Conservation (phyloP, 371 early-diverging fungal genomes). For the Lichtheimia ramosa region DNA sequence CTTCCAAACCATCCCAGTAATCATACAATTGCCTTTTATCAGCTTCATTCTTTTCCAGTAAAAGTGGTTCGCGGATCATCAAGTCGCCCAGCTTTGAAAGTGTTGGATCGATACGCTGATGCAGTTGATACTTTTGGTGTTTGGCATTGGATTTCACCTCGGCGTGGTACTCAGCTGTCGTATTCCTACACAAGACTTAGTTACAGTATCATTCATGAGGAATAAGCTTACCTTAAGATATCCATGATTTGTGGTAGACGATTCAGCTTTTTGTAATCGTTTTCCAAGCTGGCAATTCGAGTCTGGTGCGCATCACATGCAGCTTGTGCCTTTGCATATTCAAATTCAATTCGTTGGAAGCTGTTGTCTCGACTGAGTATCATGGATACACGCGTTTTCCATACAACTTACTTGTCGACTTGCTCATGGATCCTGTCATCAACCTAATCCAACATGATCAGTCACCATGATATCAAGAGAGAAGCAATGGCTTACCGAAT, state of each 20-base stretch:
- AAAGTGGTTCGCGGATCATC: not conserved
- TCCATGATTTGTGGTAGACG: constrained; percentile 9
- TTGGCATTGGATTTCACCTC: too few species aligned
- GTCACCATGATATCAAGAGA: too few species aligned
- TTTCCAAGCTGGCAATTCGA: constrained; percentile 2
- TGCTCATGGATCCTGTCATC: not conserved
- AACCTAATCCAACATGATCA: not conserved
- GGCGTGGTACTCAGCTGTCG: too few species aligned
- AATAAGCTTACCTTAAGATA: constrained; percentile 3
- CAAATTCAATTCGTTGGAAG: constrained; percentile 1
- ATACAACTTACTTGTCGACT: not conserved
- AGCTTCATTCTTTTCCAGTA: not conserved
- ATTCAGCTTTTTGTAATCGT: constrained; percentile 8
- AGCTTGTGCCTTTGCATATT: constrained; percentile 4
- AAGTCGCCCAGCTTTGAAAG: not conserved
- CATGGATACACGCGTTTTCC: not conserved
- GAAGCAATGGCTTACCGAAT: too few species aligned
- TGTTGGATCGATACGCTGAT: constrained; percentile 1
- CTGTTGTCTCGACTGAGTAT: not conserved
- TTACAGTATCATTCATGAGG: not conserved
- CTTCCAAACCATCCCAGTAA: not conserved
- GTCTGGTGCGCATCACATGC: not conserved
- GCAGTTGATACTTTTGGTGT: too few species aligned
- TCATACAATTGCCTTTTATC: not conserved
- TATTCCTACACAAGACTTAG: too few species aligned